phyloP scores from a whole-genome alignment of 108 stramenopile genomes.

The Fragilaria crotonensis region DNA sequence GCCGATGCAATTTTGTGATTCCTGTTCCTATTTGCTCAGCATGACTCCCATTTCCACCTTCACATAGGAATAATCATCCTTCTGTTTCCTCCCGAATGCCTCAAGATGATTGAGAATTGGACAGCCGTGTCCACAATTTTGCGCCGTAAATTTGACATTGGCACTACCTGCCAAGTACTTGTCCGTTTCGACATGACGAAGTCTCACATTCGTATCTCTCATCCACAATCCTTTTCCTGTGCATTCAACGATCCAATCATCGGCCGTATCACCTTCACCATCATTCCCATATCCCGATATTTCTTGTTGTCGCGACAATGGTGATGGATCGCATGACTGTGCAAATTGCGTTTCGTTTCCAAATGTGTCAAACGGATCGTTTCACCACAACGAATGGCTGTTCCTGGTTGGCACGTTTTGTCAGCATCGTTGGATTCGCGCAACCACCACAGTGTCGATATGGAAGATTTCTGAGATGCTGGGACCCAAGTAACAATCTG shows the following conservation, averaged over 20 bases:
- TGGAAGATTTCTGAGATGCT: constrained; percentile 22
- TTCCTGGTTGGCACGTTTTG: constrained; percentile 22
- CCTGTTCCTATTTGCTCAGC: constrained; percentile 49
- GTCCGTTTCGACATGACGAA: constrained; percentile 53
- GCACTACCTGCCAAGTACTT: constrained; percentile 50
- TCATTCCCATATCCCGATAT: constrained; percentile 66
- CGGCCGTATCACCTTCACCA: constrained; percentile 69
- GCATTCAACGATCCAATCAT: constrained; percentile 74
- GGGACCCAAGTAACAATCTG: constrained; percentile 67
- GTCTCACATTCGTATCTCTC: constrained; percentile 29
- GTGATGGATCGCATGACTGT: constrained; percentile 57
- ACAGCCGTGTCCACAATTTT: constrained; percentile 78
- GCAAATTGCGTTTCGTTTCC: constrained; percentile 54
- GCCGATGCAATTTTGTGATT: too few relatives aligned
- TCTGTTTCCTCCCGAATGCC: constrained; percentile 47
- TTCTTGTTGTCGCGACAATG: constrained; percentile 73
- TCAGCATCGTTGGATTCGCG: constrained; percentile 46
- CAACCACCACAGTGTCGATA: constrained; percentile 64
- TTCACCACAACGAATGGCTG: constrained; percentile 46
- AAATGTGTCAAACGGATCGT: constrained; percentile 67
- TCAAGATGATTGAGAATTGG: constrained; percentile 81
- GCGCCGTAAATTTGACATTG: constrained; percentile 52
- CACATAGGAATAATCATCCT: constrained; percentile 53
- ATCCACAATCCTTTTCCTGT: constrained; percentile 40
- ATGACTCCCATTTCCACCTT: constrained; percentile 62